A percentile compares a stretch with the other conserved stretches of the same genome.
Evolutionary conservation across 208 protist species (phyloP).

Genomic region (Crithidia acanthocephali): DNA sequence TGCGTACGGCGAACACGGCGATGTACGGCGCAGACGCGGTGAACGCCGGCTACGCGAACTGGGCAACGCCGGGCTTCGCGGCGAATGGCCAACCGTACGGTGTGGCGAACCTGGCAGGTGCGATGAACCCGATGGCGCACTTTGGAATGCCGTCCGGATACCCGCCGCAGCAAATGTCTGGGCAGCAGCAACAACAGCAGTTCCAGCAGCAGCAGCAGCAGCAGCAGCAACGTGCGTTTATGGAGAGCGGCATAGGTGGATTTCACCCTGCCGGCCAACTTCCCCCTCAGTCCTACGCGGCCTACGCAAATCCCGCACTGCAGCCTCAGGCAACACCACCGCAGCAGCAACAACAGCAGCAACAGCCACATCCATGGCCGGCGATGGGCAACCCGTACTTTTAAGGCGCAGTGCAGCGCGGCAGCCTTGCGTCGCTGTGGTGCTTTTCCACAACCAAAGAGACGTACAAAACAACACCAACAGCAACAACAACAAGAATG

Average conservation of each 20-base stretch:
- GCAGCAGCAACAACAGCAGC: slow-evolving; percentile 5
- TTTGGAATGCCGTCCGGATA: not conserved
- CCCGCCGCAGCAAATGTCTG: not conserved
- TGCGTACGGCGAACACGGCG: not conserved
- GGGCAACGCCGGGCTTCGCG: not conserved
- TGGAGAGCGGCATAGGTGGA: not conserved
- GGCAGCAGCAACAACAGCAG: not conserved
- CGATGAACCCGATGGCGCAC: not conserved
- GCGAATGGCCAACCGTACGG: not conserved
- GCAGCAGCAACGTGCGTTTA: slow-evolving; percentile 3
- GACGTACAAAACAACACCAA: no score
- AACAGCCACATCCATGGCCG: slow-evolving; percentile 1
- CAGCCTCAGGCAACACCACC: not conserved
- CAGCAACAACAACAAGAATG: no score
- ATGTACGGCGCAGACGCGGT: not conserved
- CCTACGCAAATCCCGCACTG: not conserved
- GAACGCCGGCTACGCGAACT: not conserved
- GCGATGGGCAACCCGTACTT: no score
- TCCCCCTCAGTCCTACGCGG: not conserved
- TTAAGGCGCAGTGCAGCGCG: no score
- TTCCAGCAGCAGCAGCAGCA: not conserved
- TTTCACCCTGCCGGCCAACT: not conserved
- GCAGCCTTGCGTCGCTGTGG: no score
- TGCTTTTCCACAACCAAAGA: not conserved
- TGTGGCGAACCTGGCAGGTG: not conserved